Percentiles rank a stretch among this genome's conserved stretches.
These are phyloP conservation scores for Oligophagozyma castellii DNA, from an alignment of 1,139 yeast genomes.

Conservation along the genomic window DNA sequence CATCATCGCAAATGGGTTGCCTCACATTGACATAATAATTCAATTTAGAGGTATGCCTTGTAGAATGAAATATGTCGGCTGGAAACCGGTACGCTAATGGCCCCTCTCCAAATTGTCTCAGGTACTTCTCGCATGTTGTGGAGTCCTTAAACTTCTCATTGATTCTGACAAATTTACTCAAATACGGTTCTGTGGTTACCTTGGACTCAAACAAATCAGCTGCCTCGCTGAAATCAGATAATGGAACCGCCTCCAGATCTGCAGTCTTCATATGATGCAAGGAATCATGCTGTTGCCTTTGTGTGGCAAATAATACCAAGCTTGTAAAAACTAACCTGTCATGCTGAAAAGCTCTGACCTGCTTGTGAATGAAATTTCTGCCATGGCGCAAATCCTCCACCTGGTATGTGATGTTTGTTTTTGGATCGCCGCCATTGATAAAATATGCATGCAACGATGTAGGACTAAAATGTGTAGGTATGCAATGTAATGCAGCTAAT, in stretches of 20 bases:
- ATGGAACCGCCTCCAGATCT: constrained; percentile 4
- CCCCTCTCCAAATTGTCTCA: constrained; percentile 24
- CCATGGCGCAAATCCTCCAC: constrained; percentile 50
- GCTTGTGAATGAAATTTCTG: constrained; percentile 45
- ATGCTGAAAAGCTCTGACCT: constrained; percentile 42
- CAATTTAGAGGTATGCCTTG: constrained; percentile 10
- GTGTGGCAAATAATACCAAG: constrained; percentile 31
- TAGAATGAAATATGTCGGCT: constrained; percentile 26
- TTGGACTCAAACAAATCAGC: constrained; percentile 22
- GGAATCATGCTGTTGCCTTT: constrained; percentile 7
- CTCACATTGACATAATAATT: constrained; percentile 19
- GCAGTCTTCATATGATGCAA: constrained; percentile 17
- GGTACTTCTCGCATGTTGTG: constrained; percentile 5
- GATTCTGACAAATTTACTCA: constrained; percentile 15
- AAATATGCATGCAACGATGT: constrained; percentile 41
- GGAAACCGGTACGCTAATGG: constrained; percentile 34
- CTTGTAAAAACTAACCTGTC: constrained; percentile 39
- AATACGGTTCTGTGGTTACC: constrained; percentile 11
- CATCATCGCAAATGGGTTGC: constrained; percentile 3
- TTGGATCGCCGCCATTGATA: constrained; percentile 36
- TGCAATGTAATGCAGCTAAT: constrained; percentile 45
- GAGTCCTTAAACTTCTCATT: constrained; percentile 6
- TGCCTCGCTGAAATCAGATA: constrained; percentile 19
- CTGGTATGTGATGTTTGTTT: constrained; percentile 38
- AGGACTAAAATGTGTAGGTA: constrained; percentile 31